A percentile compares a stretch with the other conserved stretches of the same genome.
These are phyloP conservation scores for Hypoxylon lenormandii DNA, from an alignment of 495 filamentous ascomycete genomes.

Conservation along the genomic window DNA sequence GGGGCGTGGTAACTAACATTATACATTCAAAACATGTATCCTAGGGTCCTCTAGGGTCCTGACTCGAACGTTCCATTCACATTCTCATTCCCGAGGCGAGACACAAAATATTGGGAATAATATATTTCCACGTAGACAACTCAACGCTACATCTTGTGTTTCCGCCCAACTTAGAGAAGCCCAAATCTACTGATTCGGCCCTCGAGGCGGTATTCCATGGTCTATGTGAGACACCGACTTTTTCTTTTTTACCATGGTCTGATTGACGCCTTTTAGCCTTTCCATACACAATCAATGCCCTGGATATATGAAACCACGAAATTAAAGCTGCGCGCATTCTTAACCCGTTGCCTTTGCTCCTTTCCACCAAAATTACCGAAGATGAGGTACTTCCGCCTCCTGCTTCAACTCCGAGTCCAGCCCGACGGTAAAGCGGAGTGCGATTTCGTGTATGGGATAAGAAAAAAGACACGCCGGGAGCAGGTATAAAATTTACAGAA, in stretches of 20 bases:
- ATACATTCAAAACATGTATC: too few relatives aligned
- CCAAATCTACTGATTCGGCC: conserved; percentile 12
- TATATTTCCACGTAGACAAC: conserved; percentile 13
- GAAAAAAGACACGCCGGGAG: conserved; percentile 34
- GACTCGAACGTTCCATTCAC: not conserved
- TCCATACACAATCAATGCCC: conserved; percentile 22
- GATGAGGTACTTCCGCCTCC: conserved; percentile 26
- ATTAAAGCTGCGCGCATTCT: conserved; percentile 24
- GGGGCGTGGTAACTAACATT: too few relatives aligned
- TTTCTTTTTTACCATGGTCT: conserved; percentile 7
- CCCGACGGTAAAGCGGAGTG: conserved; percentile 41
- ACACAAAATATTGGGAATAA: not conserved
- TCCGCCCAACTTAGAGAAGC: conserved; percentile 9
- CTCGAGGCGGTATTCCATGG: conserved; percentile 14
- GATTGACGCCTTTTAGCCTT: conserved; percentile 27
- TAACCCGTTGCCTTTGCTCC: conserved; percentile 15
- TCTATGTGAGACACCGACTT: conserved; percentile 24
- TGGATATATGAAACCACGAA: conserved; percentile 15
- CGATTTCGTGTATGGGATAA: conserved; percentile 32
- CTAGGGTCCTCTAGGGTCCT: too few relatives aligned
- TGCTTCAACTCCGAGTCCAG: conserved; percentile 50
- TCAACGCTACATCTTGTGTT: conserved; percentile 3
- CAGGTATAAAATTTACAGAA: conserved; percentile 49
- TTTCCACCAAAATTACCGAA: conserved; percentile 20
- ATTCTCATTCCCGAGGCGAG: not conserved